Evolutionary conservation across 1,284 basidiomycete species (phyloP), one percentile per base, ranked within the genome.

Genomic region (Sanghuangporus baumii): DNA sequence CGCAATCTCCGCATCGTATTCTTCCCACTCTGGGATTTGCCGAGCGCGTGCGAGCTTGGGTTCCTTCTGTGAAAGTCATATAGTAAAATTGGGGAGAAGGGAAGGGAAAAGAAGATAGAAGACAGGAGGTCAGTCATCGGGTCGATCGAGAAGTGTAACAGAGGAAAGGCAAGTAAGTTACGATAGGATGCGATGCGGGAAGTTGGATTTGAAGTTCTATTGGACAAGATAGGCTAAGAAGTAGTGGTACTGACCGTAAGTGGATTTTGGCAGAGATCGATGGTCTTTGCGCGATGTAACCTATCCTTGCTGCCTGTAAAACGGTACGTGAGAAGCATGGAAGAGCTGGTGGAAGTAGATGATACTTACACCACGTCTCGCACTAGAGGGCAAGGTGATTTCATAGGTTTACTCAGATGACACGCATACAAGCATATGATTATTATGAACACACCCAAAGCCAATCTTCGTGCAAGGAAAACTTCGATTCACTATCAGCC

Each of bases 1-100:
- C 6, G 90, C 84, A 62, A 93, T 91, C 73, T 93, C 89, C 5
- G 74, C 68, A 69, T 98, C 96, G 71, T 98, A 98, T 52, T 83
- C 82, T 65, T 96, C 94, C 97, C 96, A 99, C 74, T 99, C 96
- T 0, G 96, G 96, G 59, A 99, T 98, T 70, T 96, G 88, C 43
- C 96, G 85, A 0, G 96, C 97, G 38, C 96, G 84, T 8, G 88
- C 84, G 8, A 99, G 81, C 74, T 99, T 99, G 2, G 96, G 96
- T 73, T 98, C 96, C 86, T 97, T 96, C 89, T 94, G 74, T 68
- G 64, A 43, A n/a, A 51, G 4, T 37, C 9, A 62, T 61, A 8
- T 34, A 58, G 55, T 46, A 46, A 34, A 16, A 61, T 7, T 40
- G 57, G 58, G 38, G 60, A 37, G 26, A 12, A 23, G 41, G 26